Percentiles rank a stretch among this genome's conserved stretches.
Evolutionary conservation across 768 basidiomycete species (phyloP).

Genomic region (Rhodotorula paludigena): DNA sequence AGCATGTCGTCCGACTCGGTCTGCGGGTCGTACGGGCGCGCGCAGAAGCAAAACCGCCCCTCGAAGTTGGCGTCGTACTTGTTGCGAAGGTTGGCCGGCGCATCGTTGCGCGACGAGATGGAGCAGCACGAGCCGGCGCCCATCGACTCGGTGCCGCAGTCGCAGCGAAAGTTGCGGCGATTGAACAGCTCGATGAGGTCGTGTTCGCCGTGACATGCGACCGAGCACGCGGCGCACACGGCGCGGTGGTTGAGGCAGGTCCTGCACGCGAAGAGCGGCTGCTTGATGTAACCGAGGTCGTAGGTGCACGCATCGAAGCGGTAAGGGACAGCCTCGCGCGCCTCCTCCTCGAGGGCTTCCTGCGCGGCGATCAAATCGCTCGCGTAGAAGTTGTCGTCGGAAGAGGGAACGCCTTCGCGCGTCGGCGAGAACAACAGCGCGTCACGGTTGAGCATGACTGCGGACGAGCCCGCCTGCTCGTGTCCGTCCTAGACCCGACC

Average conservation of each 20-base stretch:
- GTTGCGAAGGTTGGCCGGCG: constrained; percentile 25
- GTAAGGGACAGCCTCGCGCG: constrained; percentile 36
- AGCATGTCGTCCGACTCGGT: constrained; percentile 35
- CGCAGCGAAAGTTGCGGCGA: constrained; percentile 42
- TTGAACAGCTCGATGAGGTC: constrained; percentile 44
- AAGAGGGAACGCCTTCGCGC: constrained; percentile 29
- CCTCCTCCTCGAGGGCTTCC: constrained; percentile 36
- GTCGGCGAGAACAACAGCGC: constrained; percentile 33
- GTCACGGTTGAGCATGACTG: constrained; percentile 24
- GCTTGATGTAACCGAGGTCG: constrained; percentile 34
- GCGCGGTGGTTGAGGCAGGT: constrained; percentile 33
- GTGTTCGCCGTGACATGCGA: constrained; percentile 40
- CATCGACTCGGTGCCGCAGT: constrained; percentile 40
- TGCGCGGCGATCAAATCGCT: constrained; percentile 33
- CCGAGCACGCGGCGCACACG: constrained; percentile 38
- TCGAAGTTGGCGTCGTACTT: constrained; percentile 39
- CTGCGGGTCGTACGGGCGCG: constrained; percentile 39
- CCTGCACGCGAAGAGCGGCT: constrained; percentile 38
- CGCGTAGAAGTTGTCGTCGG: constrained; percentile 31
- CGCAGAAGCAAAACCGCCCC: constrained; percentile 42
- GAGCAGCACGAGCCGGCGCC: constrained; percentile 28
- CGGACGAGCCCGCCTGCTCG: too few relatives aligned
- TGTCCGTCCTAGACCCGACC: too few relatives aligned
- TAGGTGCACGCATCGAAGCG: constrained; percentile 32
- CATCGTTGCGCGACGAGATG: constrained; percentile 27